Evolutionary conservation across 306 rosid genomes (phyloP).

Genomic region (Canavalia gladiata): DNA sequence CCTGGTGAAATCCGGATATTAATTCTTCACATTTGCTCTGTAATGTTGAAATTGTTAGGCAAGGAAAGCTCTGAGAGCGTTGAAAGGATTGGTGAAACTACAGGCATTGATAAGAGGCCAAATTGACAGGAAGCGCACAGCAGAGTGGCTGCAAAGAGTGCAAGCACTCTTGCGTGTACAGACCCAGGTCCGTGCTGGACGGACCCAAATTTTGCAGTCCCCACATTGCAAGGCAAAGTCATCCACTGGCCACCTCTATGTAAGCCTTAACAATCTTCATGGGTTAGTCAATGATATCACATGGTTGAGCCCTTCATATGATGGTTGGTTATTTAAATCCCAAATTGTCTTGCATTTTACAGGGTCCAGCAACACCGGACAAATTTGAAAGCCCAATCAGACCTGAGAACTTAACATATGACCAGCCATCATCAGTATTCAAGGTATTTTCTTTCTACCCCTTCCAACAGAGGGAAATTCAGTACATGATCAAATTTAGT

Average conservation of each 20-base stretch:
- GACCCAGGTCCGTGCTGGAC: conserved; percentile 58
- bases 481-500: background rate
- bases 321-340: background rate
- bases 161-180: conserved; percentile 67
- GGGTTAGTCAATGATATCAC: background rate
- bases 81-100: conserved; percentile 85
- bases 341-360: conserved; percentile 1
- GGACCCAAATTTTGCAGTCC: conserved; percentile 53
- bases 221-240: conserved; percentile 52
- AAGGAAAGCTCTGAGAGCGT: conserved; percentile 84
- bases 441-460: conserved; percentile 52
- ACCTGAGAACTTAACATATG: conserved; percentile 65
- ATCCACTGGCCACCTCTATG: conserved; percentile 56
- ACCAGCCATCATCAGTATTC: conserved; percentile 57
- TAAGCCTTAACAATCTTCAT: conserved; percentile 48
- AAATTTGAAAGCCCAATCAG: conserved; percentile 70
- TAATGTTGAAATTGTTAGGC: conserved; percentile 58
- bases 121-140: conserved; percentile 74
- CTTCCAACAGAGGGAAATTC: background rate
- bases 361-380: conserved; percentile 91
- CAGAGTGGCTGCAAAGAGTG: conserved; percentile 69
- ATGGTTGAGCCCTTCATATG: background rate
- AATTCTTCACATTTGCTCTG: background rate
- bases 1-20: background rate
- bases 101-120: conserved; percentile 91